Conservation (phyloP, 73 alveolate genomes). For the Halteria grandinella region DNA sequence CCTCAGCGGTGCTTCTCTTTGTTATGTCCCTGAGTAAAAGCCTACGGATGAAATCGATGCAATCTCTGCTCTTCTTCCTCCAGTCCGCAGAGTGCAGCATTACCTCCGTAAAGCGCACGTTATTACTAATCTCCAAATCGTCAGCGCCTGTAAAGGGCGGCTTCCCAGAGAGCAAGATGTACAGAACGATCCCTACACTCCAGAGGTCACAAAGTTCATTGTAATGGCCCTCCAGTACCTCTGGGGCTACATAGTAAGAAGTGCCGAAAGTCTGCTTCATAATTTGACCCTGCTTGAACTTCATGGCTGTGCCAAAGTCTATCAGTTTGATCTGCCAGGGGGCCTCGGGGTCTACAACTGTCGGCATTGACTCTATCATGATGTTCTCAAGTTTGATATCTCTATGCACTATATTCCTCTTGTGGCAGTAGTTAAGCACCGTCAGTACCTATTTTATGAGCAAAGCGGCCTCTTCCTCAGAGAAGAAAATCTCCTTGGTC, state of each 20-base stretch:
- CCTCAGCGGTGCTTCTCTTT: constrained; percentile 56
- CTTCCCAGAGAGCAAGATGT: constrained; percentile 82
- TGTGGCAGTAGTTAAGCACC: constrained; percentile 58
- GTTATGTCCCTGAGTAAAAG: constrained; percentile 51
- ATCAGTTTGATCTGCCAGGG: constrained; percentile 76
- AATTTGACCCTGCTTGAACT: constrained; percentile 70
- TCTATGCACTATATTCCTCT: constrained; percentile 56
- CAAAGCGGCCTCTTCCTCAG: constrained; percentile 38
- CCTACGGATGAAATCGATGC: constrained; percentile 57
- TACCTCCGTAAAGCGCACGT: constrained; percentile 54
- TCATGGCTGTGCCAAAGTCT: constrained; percentile 86
- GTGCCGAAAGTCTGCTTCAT: constrained; percentile 87
- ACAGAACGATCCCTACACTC: constrained; percentile 88
- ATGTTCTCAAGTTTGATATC: constrained; percentile 74
- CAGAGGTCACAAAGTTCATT: constrained; percentile 91
- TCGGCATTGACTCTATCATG: constrained; percentile 43
- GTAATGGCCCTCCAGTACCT: constrained; percentile 75
- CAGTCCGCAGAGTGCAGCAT: constrained; percentile 53
- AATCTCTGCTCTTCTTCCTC: constrained; percentile 61
- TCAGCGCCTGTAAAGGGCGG: constrained; percentile 91
- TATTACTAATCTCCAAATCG: constrained; percentile 77
- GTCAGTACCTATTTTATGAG: constrained; percentile 23
- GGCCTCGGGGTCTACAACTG: no score
- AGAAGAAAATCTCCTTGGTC: constrained; percentile 28
- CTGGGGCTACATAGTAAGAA: constrained; percentile 92